These are phyloP conservation scores for Pulveroboletus sp. DNA, from an alignment of 768 basidiomycete genomes.

Conservation along the genomic window DNA sequence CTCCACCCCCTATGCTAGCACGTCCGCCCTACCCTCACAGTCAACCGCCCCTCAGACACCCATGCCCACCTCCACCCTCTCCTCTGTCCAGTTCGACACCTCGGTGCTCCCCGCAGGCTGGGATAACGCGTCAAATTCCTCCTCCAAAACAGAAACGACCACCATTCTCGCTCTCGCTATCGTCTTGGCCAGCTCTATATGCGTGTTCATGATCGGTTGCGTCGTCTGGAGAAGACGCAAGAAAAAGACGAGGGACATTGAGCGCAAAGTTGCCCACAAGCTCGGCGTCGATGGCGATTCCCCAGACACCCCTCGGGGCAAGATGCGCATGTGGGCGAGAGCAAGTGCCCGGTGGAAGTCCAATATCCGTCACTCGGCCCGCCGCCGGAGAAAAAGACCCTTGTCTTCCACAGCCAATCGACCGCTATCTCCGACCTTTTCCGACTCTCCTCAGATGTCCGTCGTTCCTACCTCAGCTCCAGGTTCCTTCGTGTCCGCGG, in stretches of 20 bases:
- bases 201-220: constrained; percentile 56
- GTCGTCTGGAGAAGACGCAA: constrained; percentile 53
- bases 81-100: constrained; percentile 20
- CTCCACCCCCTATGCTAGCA: constrained; percentile 2
- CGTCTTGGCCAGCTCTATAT: constrained; percentile 57
- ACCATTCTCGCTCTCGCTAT: constrained; percentile 58
- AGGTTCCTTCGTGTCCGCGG: constrained; percentile 25
- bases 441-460: constrained; percentile 10
- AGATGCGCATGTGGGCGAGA: constrained; percentile 59
- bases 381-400: constrained; percentile 44
- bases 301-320: constrained; percentile 39
- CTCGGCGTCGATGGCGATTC: constrained; percentile 21
- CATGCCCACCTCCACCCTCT: constrained; percentile 12
- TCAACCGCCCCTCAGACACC: constrained; percentile 10
- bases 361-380: constrained; percentile 55
- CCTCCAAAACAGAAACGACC: constrained; percentile 35
- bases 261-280: constrained; percentile 40
- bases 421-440: constrained; percentile 18
- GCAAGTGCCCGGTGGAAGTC: constrained; percentile 69
- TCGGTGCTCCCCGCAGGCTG: constrained; percentile 52
- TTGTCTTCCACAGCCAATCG: constrained; percentile 3
- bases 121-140: constrained; percentile 27
- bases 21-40: neutral
- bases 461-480: constrained; percentile 7
- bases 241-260: constrained; percentile 44